These are phyloP conservation scores for Aureobasidium zeae DNA, from an alignment of 2,329 filamentous ascomycete genomes.

Conservation along the genomic window DNA sequence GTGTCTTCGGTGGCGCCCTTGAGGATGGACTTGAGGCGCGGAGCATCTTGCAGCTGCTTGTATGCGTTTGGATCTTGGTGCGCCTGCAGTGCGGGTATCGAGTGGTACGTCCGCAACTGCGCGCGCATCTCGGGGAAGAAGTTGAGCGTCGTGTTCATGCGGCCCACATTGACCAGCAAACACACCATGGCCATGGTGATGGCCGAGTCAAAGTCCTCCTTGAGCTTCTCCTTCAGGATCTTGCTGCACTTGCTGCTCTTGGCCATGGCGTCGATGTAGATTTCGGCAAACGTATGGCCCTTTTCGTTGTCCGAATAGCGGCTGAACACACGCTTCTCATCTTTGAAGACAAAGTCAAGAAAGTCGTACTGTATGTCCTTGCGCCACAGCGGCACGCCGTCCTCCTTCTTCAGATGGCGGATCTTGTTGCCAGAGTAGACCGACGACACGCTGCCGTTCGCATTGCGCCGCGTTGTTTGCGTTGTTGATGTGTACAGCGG, in stretches of 20 bases:
- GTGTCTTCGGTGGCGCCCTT: conserved; percentile 93
- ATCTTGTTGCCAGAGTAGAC: conserved; percentile 69
- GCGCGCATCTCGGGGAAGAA: conserved; percentile 99
- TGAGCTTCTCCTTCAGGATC: conserved; percentile 90
- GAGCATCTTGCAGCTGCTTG: conserved; percentile 95
- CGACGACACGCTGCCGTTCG: conserved; percentile 56
- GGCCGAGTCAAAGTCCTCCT: conserved; percentile 82
- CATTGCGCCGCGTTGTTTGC: conserved; percentile 49
- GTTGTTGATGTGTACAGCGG: conserved; percentile 41
- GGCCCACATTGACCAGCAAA: conserved; percentile 87
- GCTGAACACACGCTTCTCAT: conserved; percentile 70
- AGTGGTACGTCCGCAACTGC: conserved; percentile 93
- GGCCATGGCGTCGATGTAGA: conserved; percentile 98
- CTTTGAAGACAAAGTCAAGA: conserved; percentile 67
- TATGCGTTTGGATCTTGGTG: conserved; percentile 92
- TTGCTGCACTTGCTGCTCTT: conserved; percentile 99
- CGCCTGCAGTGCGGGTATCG: conserved; percentile 90
- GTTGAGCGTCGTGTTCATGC: conserved; percentile 98
- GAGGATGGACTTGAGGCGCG: conserved; percentile 88
- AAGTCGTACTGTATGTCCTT: conserved; percentile 87
- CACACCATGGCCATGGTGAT: conserved; percentile 99
- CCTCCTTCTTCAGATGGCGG: conserved; percentile 76
- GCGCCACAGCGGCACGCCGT: conserved; percentile 78
- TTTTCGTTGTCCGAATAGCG: conserved; percentile 79
- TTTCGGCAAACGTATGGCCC: conserved; percentile 72